A percentile compares a stretch with the other conserved stretches of the same genome.
Conservation (phyloP, 2,329 filamentous ascomycete genomes). For the Monosporascus ibericus region DNA sequence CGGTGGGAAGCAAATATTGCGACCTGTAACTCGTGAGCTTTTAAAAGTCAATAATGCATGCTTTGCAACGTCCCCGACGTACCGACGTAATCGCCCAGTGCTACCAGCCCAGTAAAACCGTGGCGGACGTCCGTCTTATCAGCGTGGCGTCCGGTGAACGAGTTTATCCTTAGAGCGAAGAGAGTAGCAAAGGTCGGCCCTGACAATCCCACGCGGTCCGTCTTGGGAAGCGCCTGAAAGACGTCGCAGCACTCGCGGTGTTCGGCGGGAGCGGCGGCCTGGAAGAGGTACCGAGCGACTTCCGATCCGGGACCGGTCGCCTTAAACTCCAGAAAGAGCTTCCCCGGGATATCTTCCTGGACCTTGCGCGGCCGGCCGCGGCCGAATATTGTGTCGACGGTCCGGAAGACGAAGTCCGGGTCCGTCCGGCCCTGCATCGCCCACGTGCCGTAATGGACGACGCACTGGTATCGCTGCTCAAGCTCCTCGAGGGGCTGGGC, state of each 20-base stretch:
- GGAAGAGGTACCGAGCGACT: constrained; percentile 3
- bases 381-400: constrained; percentile 1
- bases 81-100: neutral
- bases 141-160: constrained; percentile 2
- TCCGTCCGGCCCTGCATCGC: constrained; percentile 1
- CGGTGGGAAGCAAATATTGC: constrained; percentile 6
- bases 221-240: neutral
- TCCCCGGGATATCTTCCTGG: neutral
- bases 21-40: neutral
- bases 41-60: no score
- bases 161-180: constrained; percentile 2
- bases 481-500: constrained; percentile 3
- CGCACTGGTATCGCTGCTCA: constrained; percentile 6
- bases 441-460: constrained; percentile 9
- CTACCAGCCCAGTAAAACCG: constrained; percentile 5
- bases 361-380: neutral
- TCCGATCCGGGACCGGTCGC: constrained; percentile 4
- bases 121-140: constrained; percentile 7
- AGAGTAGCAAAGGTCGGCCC: neutral
- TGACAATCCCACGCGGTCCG: no score
- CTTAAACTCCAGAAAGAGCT: constrained; percentile 1
- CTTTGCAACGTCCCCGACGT: no score
- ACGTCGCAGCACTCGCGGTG: constrained; percentile 3
- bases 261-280: constrained; percentile 2
- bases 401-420: neutral